phyloP scores from a whole-genome alignment of 2,329 filamentous ascomycete genomes.

The Chrysosporium queenslandicum region DNA sequence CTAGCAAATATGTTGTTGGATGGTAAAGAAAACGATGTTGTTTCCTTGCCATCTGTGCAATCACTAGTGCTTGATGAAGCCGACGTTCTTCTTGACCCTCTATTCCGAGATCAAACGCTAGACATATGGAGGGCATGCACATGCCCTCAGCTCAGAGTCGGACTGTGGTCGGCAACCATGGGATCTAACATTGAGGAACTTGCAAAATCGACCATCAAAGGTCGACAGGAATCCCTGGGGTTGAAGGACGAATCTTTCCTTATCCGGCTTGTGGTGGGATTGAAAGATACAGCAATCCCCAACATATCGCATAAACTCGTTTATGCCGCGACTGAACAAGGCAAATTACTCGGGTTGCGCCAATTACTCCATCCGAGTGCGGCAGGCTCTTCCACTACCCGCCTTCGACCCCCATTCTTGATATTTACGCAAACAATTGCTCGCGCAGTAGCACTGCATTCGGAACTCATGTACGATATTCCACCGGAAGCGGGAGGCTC shows the following conservation, averaged over 20 bases:
- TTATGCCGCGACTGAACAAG: slow-evolving; percentile 86
- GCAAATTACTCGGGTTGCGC: slow-evolving; percentile 82
- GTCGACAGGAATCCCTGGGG: slow-evolving; percentile 39
- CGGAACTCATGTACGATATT: slow-evolving; percentile 90
- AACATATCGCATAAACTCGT: slow-evolving; percentile 81
- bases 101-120: slow-evolving; percentile 83
- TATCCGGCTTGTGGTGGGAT: slow-evolving; percentile 79
- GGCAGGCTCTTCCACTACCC: slow-evolving; percentile 39
- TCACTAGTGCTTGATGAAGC: slow-evolving; percentile 84
- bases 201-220: slow-evolving; percentile 56
- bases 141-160: slow-evolving; percentile 58
- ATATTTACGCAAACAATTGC: slow-evolving; percentile 96
- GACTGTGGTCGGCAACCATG: slow-evolving; percentile 95
- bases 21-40: slow-evolving; percentile 35
- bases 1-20: slow-evolving; percentile 62
- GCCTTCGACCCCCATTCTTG: slow-evolving; percentile 75
- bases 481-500: slow-evolving; percentile 77
- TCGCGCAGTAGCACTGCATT: slow-evolving; percentile 73
- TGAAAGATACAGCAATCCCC: slow-evolving; percentile 91
- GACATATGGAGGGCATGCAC: slow-evolving; percentile 72
- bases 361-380: slow-evolving; percentile 73
- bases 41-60: slow-evolving; percentile 55
- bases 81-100: slow-evolving; percentile 80
- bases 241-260: slow-evolving; percentile 42
- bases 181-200: slow-evolving; percentile 81